Conservation (phyloP, 2,329 filamentous ascomycete species). For the Aspergillus neoniger region DNA sequence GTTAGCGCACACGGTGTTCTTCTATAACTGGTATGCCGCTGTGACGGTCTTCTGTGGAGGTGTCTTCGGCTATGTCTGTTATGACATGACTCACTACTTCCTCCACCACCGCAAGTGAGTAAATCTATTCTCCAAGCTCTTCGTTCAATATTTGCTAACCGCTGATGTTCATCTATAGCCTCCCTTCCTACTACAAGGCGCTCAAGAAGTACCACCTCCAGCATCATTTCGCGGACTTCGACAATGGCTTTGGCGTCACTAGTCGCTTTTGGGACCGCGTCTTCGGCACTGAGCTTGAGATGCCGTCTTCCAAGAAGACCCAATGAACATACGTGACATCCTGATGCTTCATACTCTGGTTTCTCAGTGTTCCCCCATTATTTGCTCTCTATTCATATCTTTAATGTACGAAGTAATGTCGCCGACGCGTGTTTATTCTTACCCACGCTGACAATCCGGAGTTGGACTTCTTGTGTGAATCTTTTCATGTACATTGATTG, state of each 20-base stretch:
- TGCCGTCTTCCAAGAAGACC: conserved; percentile 42
- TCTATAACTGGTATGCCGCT: conserved; percentile 80
- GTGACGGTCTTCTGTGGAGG: conserved; percentile 82
- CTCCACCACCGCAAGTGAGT: conserved; percentile 85
- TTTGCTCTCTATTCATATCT: background rate
- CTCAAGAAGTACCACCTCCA: conserved; percentile 97
- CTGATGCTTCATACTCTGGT: background rate
- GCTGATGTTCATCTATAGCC: conserved; percentile 42
- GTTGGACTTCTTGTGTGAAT: background rate
- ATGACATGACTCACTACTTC: conserved; percentile 98
- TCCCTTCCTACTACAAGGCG: conserved; percentile 84
- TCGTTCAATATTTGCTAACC: conserved; percentile 15
- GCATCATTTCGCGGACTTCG: conserved; percentile 97
- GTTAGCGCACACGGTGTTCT: conserved; percentile 79
- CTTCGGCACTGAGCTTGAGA: conserved; percentile 81
- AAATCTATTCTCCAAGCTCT: background rate
- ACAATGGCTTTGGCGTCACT: conserved; percentile 95
- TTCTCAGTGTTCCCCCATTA: background rate
- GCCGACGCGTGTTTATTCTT: conserved; percentile 6
- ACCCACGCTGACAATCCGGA: conserved; percentile 1
- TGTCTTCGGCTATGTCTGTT: conserved; percentile 93
- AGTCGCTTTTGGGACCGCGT: conserved; percentile 93
- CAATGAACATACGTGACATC: conserved; percentile 27
- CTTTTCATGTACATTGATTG: conserved; percentile 12
- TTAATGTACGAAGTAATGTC: conserved; percentile 21